phyloP scores from a whole-genome alignment of 345 rosid genomes.

The Crucihimalaya himalaica region DNA sequence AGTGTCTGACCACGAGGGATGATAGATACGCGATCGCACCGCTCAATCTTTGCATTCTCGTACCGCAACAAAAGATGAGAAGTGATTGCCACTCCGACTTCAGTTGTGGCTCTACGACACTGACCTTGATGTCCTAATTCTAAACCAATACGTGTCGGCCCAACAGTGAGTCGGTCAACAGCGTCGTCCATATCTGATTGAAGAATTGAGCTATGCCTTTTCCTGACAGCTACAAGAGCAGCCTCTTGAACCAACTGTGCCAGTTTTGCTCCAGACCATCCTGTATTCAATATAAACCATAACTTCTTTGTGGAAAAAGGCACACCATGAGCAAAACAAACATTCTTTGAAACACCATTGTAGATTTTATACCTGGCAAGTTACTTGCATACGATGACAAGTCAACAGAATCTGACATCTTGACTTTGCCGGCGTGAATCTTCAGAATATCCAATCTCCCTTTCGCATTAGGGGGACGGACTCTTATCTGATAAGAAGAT shows the following conservation, averaged over 20 bases:
- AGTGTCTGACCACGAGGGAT: constrained; percentile 91
- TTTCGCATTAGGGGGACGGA: constrained; percentile 92
- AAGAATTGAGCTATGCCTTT: constrained; percentile 68
- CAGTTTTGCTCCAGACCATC: constrained; percentile 91
- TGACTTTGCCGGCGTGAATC: constrained; percentile 90
- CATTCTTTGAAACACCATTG: background rate
- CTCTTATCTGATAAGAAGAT: constrained; percentile 56
- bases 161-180: constrained; percentile 93
- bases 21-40: constrained; percentile 84
- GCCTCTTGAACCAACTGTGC: constrained; percentile 94
- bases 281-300: constrained; percentile 44
- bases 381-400: constrained; percentile 76
- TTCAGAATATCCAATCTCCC: constrained; percentile 80
- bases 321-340: background rate
- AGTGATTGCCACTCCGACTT: constrained; percentile 86
- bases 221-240: constrained; percentile 94
- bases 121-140: constrained; percentile 84
- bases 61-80: constrained; percentile 79
- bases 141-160: constrained; percentile 79
- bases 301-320: background rate
- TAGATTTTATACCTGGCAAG: constrained; percentile 66
- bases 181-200: constrained; percentile 88
- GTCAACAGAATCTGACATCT: constrained; percentile 91
- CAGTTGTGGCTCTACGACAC: constrained; percentile 90
- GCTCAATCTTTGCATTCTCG: constrained; percentile 78